Percentiles rank a stretch among this genome's conserved stretches.
phyloP scores from a whole-genome alignment of 306 rosid genomes.

The Clitoria ternatea region DNA sequence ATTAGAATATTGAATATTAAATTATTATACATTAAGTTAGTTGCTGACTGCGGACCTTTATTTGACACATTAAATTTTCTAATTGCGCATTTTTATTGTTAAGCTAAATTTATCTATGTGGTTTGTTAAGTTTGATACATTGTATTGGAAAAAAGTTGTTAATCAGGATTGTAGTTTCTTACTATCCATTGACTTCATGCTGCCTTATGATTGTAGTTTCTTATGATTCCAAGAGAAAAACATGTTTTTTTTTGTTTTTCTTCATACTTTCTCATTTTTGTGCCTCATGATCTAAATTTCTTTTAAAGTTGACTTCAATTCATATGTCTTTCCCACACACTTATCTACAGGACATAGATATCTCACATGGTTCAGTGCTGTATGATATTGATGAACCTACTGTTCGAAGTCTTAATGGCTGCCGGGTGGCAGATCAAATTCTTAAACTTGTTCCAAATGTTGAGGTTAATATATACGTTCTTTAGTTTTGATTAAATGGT shows the following conservation, averaged over 20 bases:
- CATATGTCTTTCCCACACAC: conserved; percentile 21
- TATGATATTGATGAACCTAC: conserved; percentile 80
- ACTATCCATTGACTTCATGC: not conserved
- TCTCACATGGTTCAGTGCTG: conserved; percentile 70
- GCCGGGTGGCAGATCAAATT: conserved; percentile 98
- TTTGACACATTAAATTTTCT: not conserved
- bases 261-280: not conserved
- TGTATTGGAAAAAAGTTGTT: not conserved
- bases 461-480: conserved; percentile 56
- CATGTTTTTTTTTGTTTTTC: conserved; percentile 6
- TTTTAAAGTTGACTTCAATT: conserved; percentile 15
- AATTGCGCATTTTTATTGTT: conserved; percentile 10
- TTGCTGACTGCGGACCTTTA: not conserved
- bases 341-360: conserved; percentile 73
- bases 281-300: not conserved
- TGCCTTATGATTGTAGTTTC: not conserved
- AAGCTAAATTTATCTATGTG: conserved; percentile 1
- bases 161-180: not conserved
- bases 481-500: conserved; percentile 8
- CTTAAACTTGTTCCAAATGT: conserved; percentile 92
- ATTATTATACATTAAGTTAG: too few relatives aligned
- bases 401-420: conserved; percentile 93
- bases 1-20: not conserved
- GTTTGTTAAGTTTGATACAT: conserved; percentile 19
- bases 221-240: not conserved